Evolutionary conservation across 202 grass and related monocot species (phyloP).

Genomic region (Eragrostis tef): DNA sequence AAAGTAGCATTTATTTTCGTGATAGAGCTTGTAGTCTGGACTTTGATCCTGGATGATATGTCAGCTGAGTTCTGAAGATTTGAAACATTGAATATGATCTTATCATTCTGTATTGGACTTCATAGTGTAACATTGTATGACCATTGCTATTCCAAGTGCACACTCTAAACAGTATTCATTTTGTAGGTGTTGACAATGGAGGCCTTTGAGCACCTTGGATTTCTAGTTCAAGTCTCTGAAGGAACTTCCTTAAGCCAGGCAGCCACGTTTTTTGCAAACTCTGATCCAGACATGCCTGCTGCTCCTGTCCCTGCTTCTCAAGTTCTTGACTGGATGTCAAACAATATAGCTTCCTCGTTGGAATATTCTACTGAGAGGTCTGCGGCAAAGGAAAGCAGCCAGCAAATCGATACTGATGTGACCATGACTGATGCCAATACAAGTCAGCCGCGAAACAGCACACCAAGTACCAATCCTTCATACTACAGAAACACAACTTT

Average conservation of each 20-base stretch:
- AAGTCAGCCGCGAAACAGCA: constrained; percentile 63
- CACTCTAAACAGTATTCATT: not conserved
- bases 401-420: constrained; percentile 75
- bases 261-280: constrained; percentile 89
- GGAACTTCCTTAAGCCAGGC: constrained; percentile 74
- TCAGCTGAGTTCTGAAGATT: not conserved
- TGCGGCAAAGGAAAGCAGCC: constrained; percentile 62
- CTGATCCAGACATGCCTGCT: constrained; percentile 96
- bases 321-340: constrained; percentile 86
- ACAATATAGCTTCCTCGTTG: constrained; percentile 74
- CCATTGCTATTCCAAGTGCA: not conserved
- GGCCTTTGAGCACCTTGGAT: constrained; percentile 92
- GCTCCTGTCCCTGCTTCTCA: constrained; percentile 72
- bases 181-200: constrained; percentile 86
- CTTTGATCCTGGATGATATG: not conserved
- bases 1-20: not conserved
- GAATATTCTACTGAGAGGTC: constrained; percentile 77
- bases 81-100: constrained; percentile 33
- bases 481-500: constrained; percentile 78
- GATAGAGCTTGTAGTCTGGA: constrained; percentile 14
- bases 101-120: constrained; percentile 7
- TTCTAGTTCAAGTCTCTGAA: constrained; percentile 83
- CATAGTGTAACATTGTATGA: constrained; percentile 3
- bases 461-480: constrained; percentile 59
- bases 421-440: constrained; percentile 79